phyloP scores from a whole-genome alignment of 2,329 filamentous ascomycete species.

The Myriosclerotinia curreyana region DNA sequence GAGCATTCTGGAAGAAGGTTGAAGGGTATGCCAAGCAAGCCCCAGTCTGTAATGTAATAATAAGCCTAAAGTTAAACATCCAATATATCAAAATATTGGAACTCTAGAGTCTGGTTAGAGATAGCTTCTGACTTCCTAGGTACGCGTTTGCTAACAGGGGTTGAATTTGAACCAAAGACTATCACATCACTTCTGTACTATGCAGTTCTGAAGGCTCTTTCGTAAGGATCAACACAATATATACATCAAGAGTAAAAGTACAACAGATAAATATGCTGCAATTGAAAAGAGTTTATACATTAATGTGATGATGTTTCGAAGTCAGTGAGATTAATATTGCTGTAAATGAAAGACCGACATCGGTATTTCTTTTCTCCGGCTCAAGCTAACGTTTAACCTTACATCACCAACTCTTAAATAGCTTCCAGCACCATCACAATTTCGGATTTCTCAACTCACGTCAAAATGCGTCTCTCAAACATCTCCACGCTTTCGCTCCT shows the following conservation, averaged over 20 bases:
- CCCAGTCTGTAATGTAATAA: no score
- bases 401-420: conserved; percentile 1
- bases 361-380: conserved; percentile 12
- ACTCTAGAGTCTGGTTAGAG: neutral
- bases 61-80: no score
- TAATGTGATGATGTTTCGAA: neutral
- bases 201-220: neutral
- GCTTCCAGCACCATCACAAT: neutral
- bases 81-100: neutral
- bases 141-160: neutral
- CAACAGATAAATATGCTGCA: neutral
- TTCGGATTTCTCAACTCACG: neutral
- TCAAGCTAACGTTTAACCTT: neutral
- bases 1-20: no score
- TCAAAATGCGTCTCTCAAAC: conserved; percentile 9
- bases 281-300: neutral
- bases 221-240: neutral
- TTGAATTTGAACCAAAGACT: neutral
- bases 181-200: neutral
- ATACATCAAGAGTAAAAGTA: neutral
- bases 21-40: no score
- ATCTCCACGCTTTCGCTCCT: conserved; percentile 3
- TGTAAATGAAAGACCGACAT: neutral
- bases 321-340: neutral
- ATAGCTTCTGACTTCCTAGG: neutral